Conservation (phyloP, 202 grass and related monocot species). For the Carex sylvatica region DNA sequence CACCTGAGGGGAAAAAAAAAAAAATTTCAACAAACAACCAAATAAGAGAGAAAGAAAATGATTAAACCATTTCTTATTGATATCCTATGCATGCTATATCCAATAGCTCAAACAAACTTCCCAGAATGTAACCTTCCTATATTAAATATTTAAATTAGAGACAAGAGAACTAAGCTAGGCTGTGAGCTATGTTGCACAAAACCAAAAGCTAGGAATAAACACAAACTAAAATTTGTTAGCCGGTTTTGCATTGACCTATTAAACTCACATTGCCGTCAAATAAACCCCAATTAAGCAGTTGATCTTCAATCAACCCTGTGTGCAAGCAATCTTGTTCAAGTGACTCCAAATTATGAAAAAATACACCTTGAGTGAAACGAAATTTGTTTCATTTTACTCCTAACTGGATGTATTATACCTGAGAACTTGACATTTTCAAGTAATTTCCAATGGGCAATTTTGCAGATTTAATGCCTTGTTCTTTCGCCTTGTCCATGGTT, state of each 20-base stretch:
- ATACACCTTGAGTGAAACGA: neutral
- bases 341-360: neutral
- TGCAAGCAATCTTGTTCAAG: neutral
- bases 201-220: neutral
- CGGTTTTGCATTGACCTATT: neutral
- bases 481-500: slow-evolving; percentile 78
- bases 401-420: slow-evolving; percentile 37
- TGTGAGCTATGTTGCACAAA: neutral
- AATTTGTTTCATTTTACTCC: neutral
- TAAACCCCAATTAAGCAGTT: neutral
- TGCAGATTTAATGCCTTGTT: slow-evolving; percentile 78
- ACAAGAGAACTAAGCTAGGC: neutral
- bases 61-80: slow-evolving; percentile 49
- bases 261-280: neutral
- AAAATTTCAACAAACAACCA: neutral
- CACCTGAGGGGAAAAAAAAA: slow-evolving; percentile 42
- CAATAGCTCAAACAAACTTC: slow-evolving; percentile 19
- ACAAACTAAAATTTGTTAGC: neutral
- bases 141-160: neutral
- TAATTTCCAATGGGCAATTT: slow-evolving; percentile 80
- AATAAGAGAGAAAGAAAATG: slow-evolving; percentile 50
- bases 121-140: neutral
- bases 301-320: neutral
- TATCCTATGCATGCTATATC: slow-evolving; percentile 53
- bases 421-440: slow-evolving; percentile 92